Evolutionary conservation across 1,139 yeast genomes (phyloP), one percentile per base, ranked within the genome.

Genomic region (Groenewaldozyma sp.): DNA sequence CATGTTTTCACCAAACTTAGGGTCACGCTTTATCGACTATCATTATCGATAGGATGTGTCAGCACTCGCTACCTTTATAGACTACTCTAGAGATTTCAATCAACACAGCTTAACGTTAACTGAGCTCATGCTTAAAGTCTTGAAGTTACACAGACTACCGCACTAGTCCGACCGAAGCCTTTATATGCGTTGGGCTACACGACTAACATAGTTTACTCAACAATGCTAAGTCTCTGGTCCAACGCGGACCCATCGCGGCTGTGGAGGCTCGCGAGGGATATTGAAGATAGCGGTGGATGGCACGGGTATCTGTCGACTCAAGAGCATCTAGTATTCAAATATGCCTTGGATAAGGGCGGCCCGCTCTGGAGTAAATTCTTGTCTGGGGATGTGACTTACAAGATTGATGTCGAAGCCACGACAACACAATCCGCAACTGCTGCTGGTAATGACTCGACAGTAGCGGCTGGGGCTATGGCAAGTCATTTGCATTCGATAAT

Each of bases 261-360:
- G 35, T 52, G 53, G 36, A 52, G 47, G 33, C 51, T 65, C 17
- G 70, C 70, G 11, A 50, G 46, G 20, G 62, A 62, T 39, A 57
- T 66, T 27, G 64, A 65, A 36, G 44, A 51, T 2, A 55, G 57
- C 26, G 69, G 60, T 6, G 46, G 54, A 11, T 66, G 71, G 70
- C 49, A 58, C 21, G 62, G 66, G 24, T 64, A 60, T 42, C 47
- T 65, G 34, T 51, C 63, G 14, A 52, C 53, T 7, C 59, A 55
- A 34, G 70, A 65, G 45, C 68, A 65, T 42, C 55, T 54, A 35
- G 40, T 64, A 19, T 63, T 64, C 41, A 52, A 50, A 34, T 46
- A 47, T 34, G 66, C 63, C 3, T 41, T 63, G 28, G 52, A 50
- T 5, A 45, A 49, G 18, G 62, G 61, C 27, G 60, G 55, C 4